Base-by-base conservation (phyloP, 495 filamentous ascomycete genomes). In the Neurospora terricola region DNA sequence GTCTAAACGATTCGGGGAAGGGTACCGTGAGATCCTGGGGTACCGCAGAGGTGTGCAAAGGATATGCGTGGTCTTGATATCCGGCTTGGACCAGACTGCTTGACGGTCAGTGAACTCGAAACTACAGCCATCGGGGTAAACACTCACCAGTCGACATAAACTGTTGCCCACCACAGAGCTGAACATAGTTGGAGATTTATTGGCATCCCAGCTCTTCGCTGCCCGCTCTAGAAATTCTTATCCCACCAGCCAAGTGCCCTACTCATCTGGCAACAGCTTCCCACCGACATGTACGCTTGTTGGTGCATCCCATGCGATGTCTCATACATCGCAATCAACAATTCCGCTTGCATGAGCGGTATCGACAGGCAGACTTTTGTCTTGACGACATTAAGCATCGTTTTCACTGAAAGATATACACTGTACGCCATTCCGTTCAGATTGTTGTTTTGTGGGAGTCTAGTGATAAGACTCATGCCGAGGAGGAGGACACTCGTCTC, bases 301-400 rank as follows among this genome's bases (percentile, higher is more conserved):
- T 93, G 90, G 69, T 97, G 88, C 74, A 87, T 86, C 68, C 84
- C 82, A n/a, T 88, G 87, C 90, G 93, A 96, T 73, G 95, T 90
- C 74, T 93, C 91, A 45, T 92, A 91, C 82, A 97, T 92, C 79
- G 97, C 94, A 72, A 90, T 90, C 0, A 97, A 85, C 12, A 93
- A 94, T 75, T 91, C 90, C 14, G 91, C 91, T 14, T 89, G 84
- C 74, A 94, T 90, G 34, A 79, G 62, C 11, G 71, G 38, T 14
- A 74, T 73, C 4, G 78, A 77, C 14, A 80, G 62, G 11, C 77
- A 54, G 3, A 73, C 48, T 38, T 76, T 77, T 70, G 72, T 76
- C 69, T 77, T 76, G 66, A 80, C 75, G 11, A 79, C 62, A 45
- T 59, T 73, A n/a, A 81, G 72, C 45, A 77, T 74, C n/a, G 77